Conservation (phyloP, 1,284 basidiomycete genomes). For the Leccinum griseonigrum region DNA sequence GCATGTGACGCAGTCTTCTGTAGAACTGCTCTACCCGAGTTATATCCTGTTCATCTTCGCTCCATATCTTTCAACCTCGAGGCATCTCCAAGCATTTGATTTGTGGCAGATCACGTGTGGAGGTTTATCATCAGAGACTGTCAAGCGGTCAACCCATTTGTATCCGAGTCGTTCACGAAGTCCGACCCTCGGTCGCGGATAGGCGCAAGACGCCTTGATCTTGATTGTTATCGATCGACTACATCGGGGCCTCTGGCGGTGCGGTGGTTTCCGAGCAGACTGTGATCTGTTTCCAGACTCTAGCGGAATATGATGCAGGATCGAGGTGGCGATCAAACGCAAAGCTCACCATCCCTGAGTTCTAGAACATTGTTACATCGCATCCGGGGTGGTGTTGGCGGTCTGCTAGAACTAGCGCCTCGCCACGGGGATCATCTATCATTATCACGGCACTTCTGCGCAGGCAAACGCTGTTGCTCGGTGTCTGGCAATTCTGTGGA, state of each 20-base stretch:
- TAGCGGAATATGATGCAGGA: slow-evolving; percentile 41
- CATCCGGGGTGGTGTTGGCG: slow-evolving; percentile 31
- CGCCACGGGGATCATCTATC: slow-evolving; percentile 32
- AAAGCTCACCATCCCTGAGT: not conserved
- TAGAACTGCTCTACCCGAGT: slow-evolving; percentile 15
- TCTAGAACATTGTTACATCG: slow-evolving; percentile 30
- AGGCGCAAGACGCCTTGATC: slow-evolving; percentile 36
- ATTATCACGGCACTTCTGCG: slow-evolving; percentile 6
- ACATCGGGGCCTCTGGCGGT: slow-evolving; percentile 41
- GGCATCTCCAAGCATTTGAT: slow-evolving; percentile 34
- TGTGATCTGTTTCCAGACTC: slow-evolving; percentile 21
- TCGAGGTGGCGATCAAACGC: slow-evolving; percentile 8
- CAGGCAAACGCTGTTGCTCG: slow-evolving; percentile 17
- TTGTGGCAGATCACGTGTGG: slow-evolving; percentile 18
- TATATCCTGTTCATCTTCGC: slow-evolving; percentile 28
- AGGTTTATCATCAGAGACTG: slow-evolving; percentile 25
- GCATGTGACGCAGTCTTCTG: slow-evolving; percentile 3
- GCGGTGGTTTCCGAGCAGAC: slow-evolving; percentile 22
- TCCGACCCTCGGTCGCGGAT: slow-evolving; percentile 43
- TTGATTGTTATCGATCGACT: slow-evolving; percentile 42
- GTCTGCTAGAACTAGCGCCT: slow-evolving; percentile 36
- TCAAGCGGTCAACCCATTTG: slow-evolving; percentile 41
- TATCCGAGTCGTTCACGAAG: slow-evolving; percentile 41
- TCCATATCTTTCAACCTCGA: slow-evolving; percentile 35
- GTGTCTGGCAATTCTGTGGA: slow-evolving; percentile 1